phyloP scores from a whole-genome alignment of 345 rosid species.

The Rhodamnia argentea region DNA sequence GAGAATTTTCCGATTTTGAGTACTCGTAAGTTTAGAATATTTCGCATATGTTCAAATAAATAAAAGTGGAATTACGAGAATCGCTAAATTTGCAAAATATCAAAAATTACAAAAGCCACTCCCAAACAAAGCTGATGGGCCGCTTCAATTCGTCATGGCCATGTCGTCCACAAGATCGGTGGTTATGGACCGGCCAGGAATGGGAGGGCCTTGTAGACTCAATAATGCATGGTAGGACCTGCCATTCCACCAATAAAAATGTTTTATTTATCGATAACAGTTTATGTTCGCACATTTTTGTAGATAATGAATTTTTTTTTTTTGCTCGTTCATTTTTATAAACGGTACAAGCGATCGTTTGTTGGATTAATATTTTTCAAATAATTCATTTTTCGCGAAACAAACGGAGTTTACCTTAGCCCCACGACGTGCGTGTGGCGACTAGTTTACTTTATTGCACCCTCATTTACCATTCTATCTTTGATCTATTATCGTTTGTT shows the following conservation, averaged over 20 bases:
- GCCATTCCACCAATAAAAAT: neutral
- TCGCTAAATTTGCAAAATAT: neutral
- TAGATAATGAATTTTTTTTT: neutral
- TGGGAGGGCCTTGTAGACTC: neutral
- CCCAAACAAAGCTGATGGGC: neutral
- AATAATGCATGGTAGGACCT: neutral
- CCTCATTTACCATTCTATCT: neutral
- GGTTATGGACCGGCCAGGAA: neutral
- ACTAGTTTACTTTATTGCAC: neutral
- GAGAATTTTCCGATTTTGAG: neutral
- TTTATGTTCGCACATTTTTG: neutral
- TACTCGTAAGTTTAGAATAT: no score
- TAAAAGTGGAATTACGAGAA: neutral
- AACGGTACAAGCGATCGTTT: fast-evolving
- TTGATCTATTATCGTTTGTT: neutral
- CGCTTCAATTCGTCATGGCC: neutral
- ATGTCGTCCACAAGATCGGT: neutral
- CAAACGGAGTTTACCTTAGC: fast-evolving
- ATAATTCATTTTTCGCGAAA: neutral
- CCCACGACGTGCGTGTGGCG: neutral
- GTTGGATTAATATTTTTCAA: neutral
- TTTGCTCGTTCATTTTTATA: neutral
- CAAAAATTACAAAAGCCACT: neutral
- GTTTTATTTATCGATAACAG: neutral
- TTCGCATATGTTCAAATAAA: neutral